phyloP scores from a whole-genome alignment of 1,139 yeast genomes.

The Taphrina betulina region DNA sequence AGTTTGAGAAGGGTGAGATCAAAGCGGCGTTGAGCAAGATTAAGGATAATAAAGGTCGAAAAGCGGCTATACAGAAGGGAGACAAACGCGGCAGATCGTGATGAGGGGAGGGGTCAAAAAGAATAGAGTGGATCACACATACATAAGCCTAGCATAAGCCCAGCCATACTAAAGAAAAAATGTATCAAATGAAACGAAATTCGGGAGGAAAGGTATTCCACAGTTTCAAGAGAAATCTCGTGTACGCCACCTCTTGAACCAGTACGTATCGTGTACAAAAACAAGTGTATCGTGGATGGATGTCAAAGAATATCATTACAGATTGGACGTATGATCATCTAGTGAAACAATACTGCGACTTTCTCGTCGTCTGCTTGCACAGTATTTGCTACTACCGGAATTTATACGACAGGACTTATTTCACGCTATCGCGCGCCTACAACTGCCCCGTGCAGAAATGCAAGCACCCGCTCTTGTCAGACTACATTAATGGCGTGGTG shows the following conservation, averaged over 20 bases:
- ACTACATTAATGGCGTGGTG: constrained; percentile 45
- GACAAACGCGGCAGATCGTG: background rate
- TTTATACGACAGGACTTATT: constrained; percentile 45
- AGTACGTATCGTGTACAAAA: too few relatives aligned
- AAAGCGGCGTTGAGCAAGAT: constrained; percentile 74
- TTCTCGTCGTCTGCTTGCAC: constrained; percentile 45
- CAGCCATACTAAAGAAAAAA: too few relatives aligned
- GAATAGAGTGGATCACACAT: too few relatives aligned
- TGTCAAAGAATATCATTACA: constrained; percentile 8
- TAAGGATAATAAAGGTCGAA: constrained; percentile 39
- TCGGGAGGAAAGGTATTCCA: too few relatives aligned
- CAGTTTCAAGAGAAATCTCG: too few relatives aligned
- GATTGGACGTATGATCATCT: constrained; percentile 25
- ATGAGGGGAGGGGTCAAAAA: too few relatives aligned
- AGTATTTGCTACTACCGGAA: constrained; percentile 43
- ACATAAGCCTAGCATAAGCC: too few relatives aligned
- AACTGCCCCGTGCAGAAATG: constrained; percentile 44
- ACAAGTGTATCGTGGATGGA: too few relatives aligned
- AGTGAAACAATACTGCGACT: constrained; percentile 38
- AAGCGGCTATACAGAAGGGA: constrained; percentile 13
- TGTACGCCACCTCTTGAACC: too few relatives aligned
- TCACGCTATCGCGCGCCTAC: constrained; percentile 43
- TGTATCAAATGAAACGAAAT: too few relatives aligned
- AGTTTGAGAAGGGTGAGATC: constrained; percentile 80
- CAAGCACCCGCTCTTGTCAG: constrained; percentile 46